Conservation (phyloP, 23 red algal genomes). For the Rhodosorus marinus region DNA sequence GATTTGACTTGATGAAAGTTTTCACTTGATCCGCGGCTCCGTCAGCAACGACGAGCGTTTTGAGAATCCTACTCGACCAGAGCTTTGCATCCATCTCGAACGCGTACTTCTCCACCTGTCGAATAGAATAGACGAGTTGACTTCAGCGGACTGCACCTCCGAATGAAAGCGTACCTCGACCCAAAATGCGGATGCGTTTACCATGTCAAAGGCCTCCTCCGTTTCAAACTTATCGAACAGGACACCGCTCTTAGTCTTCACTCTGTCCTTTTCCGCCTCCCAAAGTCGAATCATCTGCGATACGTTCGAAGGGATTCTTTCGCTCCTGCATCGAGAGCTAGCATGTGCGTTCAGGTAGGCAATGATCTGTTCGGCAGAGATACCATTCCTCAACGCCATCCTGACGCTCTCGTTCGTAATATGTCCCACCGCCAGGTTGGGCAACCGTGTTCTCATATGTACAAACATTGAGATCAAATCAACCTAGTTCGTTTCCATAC, state of each 20-base stretch:
- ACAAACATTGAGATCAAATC: constrained; percentile 72
- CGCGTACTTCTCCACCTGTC: constrained; percentile 18
- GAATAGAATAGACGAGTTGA: no score
- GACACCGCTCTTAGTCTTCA: constrained; percentile 35
- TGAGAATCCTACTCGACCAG: constrained; percentile 16
- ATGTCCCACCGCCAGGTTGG: constrained; percentile 68
- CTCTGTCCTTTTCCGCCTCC: constrained; percentile 81
- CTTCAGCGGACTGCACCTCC: no score
- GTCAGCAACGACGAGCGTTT: constrained; percentile 13
- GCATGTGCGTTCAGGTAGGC: constrained; percentile 69
- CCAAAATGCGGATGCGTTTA: no score
- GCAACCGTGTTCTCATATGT: constrained; percentile 66
- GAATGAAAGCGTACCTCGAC: no score
- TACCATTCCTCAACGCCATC: constrained; percentile 73
- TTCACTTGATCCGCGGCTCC: neutral
- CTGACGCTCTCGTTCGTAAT: constrained; percentile 64
- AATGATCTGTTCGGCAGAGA: constrained; percentile 90
- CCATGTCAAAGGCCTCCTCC: constrained; percentile 7
- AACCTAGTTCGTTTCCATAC: no score
- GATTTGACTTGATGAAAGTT: no score
- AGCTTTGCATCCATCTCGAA: constrained; percentile 28
- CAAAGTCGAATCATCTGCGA: constrained; percentile 75
- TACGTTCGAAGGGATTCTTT: constrained; percentile 53
- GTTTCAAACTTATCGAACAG: constrained; percentile 64
- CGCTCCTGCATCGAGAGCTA: constrained; percentile 43